phyloP scores from a whole-genome alignment of 345 rosid species.

The Turritis glabra region DNA sequence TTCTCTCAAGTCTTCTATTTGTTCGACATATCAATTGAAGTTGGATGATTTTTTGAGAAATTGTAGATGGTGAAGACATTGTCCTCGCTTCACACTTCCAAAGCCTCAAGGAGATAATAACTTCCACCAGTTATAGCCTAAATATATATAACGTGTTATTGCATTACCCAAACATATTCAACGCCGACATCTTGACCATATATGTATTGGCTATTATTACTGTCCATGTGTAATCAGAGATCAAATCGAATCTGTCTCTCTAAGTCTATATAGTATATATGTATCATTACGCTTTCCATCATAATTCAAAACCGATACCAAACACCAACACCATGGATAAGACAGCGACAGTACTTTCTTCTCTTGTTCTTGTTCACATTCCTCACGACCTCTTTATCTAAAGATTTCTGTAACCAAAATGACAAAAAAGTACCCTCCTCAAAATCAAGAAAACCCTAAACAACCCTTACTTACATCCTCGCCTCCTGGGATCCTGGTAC shows the following conservation, averaged over 20 bases:
- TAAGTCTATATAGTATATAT: too few species aligned
- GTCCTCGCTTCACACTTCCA: not conserved
- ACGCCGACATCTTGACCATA: too few species aligned
- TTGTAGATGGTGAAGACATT: not conserved
- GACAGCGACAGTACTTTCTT: constrained; percentile 21
- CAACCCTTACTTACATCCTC: constrained; percentile 61
- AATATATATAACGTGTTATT: too few species aligned
- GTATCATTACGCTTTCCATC: too few species aligned
- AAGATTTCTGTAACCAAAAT: constrained; percentile 51
- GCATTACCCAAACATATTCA: too few species aligned
- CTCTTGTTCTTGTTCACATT: constrained; percentile 28
- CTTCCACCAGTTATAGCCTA: not conserved
- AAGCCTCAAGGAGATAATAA: not conserved
- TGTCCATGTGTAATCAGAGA: too few species aligned
- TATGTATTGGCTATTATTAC: too few species aligned
- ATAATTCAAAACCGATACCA: too few species aligned
- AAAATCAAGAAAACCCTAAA: constrained; percentile 57
- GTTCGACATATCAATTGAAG: not conserved
- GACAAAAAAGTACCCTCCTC: constrained; percentile 72
- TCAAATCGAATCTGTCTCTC: too few species aligned
- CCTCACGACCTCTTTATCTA: constrained; percentile 39
- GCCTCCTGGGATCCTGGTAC: constrained; percentile 85
- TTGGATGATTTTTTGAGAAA: not conserved
- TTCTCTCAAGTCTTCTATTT: not conserved
- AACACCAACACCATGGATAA: too few species aligned